A percentile compares a stretch with the other conserved stretches of the same genome.
phyloP scores from a whole-genome alignment of 2,329 filamentous ascomycete genomes.

The Xylariomycetidae sp. region DNA sequence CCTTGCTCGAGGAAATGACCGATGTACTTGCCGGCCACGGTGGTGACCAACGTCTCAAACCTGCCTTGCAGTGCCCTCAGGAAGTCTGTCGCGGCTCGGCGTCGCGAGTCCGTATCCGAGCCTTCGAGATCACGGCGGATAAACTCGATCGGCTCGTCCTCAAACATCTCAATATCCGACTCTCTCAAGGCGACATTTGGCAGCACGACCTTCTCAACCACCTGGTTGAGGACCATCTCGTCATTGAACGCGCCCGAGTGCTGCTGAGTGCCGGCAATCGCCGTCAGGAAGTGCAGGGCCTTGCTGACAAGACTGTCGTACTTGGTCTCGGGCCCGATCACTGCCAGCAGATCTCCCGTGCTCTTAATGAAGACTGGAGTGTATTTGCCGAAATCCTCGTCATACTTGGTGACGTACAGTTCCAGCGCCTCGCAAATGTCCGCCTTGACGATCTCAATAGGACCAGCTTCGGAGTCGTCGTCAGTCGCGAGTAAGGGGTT shows the following conservation, averaged over 20 bases:
- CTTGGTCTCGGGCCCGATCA: constrained; percentile 79
- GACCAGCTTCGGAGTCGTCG: constrained; percentile 83
- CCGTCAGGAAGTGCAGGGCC: constrained; percentile 88
- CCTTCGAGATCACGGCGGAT: constrained; percentile 93
- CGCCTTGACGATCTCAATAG: constrained; percentile 80
- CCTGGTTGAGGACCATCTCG: constrained; percentile 70
- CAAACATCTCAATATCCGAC: constrained; percentile 91
- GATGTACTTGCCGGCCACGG: constrained; percentile 82
- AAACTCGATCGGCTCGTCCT: constrained; percentile 98
- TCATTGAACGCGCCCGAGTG: constrained; percentile 85
- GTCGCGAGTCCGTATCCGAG: constrained; percentile 88
- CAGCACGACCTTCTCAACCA: constrained; percentile 92
- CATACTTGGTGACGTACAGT: constrained; percentile 89
- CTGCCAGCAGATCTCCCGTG: constrained; percentile 86
- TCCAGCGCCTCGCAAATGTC: constrained; percentile 89
- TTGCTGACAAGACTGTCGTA: constrained; percentile 94
- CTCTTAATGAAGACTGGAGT: constrained; percentile 80
- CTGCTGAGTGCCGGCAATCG: constrained; percentile 69
- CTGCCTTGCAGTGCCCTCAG: constrained; percentile 81
- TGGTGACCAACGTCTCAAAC: constrained; percentile 79
- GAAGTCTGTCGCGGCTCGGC: constrained; percentile 92
- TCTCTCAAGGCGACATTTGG: constrained; percentile 89
- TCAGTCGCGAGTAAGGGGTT: constrained; percentile 77
- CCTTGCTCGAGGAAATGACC: constrained; percentile 77
- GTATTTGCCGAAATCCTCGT: constrained; percentile 82